Evolutionary conservation across 768 basidiomycete species (phyloP), one percentile per base, ranked within the genome.

Genomic region (Imleria badia): DNA sequence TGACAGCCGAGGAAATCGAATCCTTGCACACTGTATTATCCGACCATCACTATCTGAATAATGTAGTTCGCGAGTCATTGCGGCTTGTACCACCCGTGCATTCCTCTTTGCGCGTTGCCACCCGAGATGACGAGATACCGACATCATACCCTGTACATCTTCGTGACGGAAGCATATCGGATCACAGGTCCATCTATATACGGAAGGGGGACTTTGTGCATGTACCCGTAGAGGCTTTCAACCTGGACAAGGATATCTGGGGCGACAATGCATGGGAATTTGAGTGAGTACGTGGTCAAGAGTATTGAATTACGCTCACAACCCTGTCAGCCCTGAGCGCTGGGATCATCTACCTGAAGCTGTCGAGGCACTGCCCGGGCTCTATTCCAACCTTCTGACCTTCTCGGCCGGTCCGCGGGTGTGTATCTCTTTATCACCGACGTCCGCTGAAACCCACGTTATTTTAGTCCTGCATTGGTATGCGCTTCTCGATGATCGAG

Each of bases 341-440:
- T 94, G 91, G 91, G 81, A 88, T 62, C 75, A 81, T 56, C 78
- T 92, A 0, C 87, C 91, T 1, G 85, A 91, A 55, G 72, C 76
- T n/a, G 90, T 79, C 3, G 60, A 70, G n/a, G 72, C 76, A n/a
- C 72, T 83, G 35, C 91, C 90, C 19, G 90, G 91, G 2, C 65
- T 90, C 33, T 90, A 83, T 65, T 79, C 83, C 23, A 87, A 88
- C 63, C 79, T 82, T 1, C 70, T 92, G 39, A 83, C 85, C 0
- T 93, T 93, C 65, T 92, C 90, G 13, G 84, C 86, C 19, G 91
- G 91, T 19, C 90, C 90, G 44, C 78, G 91, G 45, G 91, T 89
- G 67, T 54, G 89, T 76, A 11, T 39, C 7, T 45, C 14, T 30
- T 35, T 23, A 3, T 20, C 13, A 9, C 13, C 29, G 22, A 29